These are phyloP conservation scores for Trichosanthes truncata DNA, from an alignment of 306 rosid genomes.

Conservation along the genomic window DNA sequence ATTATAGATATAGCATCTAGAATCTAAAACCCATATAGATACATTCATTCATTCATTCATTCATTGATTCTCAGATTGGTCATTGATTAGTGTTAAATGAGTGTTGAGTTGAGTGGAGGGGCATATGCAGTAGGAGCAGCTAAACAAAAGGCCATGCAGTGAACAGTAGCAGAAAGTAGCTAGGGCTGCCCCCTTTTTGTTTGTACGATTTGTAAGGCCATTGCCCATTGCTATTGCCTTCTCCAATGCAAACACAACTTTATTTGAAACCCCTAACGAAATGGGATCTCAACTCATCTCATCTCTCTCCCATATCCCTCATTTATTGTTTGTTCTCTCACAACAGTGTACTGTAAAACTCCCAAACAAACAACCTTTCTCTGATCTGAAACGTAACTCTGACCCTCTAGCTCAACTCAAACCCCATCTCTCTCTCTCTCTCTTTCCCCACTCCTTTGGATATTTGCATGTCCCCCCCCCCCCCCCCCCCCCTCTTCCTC, in stretches of 20 bases:
- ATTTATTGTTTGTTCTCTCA: too few species aligned
- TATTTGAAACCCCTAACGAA: not conserved
- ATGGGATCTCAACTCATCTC: not conserved
- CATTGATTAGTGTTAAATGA: conserved; percentile 5
- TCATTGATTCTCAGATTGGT: not conserved
- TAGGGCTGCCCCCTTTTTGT: not conserved
- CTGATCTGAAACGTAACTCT: too few species aligned
- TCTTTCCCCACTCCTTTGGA: not conserved
- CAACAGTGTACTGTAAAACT: too few species aligned
- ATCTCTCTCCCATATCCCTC: too few species aligned
- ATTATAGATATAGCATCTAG: not conserved
- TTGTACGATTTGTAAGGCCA: not conserved
- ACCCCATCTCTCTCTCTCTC: too few species aligned
- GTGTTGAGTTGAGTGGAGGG: not conserved
- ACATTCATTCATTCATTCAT: not conserved
- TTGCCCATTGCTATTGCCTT: not conserved
- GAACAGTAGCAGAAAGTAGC: not conserved
- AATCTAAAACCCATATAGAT: not conserved
- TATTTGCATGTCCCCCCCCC: not conserved
- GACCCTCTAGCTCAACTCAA: too few species aligned
- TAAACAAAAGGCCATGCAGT: not conserved
- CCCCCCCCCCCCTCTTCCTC: not conserved
- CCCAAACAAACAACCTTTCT: too few species aligned
- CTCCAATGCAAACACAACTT: not conserved
- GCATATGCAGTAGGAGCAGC: conserved; percentile 8